These are phyloP conservation scores for Vicia villosa DNA, from an alignment of 306 rosid species.

Conservation along the genomic window DNA sequence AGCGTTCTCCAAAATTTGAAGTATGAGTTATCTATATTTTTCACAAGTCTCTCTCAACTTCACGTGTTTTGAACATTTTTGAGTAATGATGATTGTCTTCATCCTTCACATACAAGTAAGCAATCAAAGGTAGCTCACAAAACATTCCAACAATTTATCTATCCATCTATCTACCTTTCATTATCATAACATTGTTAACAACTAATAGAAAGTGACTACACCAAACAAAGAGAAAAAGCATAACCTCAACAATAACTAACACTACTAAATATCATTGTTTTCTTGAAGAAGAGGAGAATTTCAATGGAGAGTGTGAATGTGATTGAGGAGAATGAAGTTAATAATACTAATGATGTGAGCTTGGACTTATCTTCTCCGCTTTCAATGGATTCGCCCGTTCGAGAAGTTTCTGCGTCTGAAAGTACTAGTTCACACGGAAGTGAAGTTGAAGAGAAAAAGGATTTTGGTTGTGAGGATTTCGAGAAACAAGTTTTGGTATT, in stretches of 20 bases:
- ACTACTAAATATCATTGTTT: background rate
- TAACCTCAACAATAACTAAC: slow-evolving; percentile 34
- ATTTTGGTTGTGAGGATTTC: slow-evolving; percentile 27
- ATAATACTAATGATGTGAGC: slow-evolving; percentile 32
- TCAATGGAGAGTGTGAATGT: slow-evolving; percentile 50
- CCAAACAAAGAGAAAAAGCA: slow-evolving; percentile 18
- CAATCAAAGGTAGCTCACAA: slow-evolving; percentile 25
- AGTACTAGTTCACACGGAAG: slow-evolving; percentile 38
- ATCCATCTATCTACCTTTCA: slow-evolving; percentile 14
- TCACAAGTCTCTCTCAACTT: slow-evolving; percentile 13
- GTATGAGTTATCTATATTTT: background rate
- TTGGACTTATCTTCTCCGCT: background rate
- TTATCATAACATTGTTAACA: slow-evolving; percentile 50
- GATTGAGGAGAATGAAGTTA: slow-evolving; percentile 40
- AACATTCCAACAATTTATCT: slow-evolving; percentile 34
- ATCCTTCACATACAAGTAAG: slow-evolving; percentile 43
- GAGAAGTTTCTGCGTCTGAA: slow-evolving; percentile 41
- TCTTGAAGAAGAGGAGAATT: slow-evolving; percentile 43
- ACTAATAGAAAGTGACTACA: slow-evolving; percentile 55
- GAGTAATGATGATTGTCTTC: slow-evolving; percentile 36
- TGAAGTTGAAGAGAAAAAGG: slow-evolving; percentile 40
- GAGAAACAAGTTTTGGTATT: slow-evolving; percentile 51
- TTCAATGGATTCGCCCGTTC: slow-evolving; percentile 56
- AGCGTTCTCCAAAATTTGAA: background rate
- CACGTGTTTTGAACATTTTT: slow-evolving; percentile 30